phyloP scores from a whole-genome alignment of 345 rosid species.

The Mangifera indica region DNA sequence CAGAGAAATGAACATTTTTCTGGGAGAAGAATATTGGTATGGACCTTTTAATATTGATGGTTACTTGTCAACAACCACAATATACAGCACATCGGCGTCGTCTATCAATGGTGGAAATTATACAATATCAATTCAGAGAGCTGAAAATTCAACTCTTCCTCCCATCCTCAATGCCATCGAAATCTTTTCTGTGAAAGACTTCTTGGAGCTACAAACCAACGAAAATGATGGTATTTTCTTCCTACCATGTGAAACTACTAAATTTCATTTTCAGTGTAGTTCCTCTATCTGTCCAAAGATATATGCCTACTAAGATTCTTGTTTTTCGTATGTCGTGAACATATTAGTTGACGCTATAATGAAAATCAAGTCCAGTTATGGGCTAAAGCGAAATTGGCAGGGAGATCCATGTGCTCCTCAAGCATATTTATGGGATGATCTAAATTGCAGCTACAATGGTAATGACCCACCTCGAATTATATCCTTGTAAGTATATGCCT shows the following conservation, averaged over 20 bases:
- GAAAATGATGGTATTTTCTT: conserved; percentile 31
- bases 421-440: conserved; percentile 42
- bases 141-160: conserved; percentile 25
- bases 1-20: conserved; percentile 12
- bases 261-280: conserved; percentile 10
- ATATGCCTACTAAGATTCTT: too few relatives aligned
- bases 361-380: too few relatives aligned
- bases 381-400: conserved; percentile 50
- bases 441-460: conserved; percentile 37
- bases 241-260: conserved; percentile 28
- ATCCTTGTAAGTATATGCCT: conserved; percentile 42
- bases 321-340: too few relatives aligned
- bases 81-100: conserved; percentile 6
- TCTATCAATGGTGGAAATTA: neutral
- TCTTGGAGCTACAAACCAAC: conserved; percentile 22
- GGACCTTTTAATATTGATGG: conserved; percentile 11
- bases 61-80: conserved; percentile 13
- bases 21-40: neutral
- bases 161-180: conserved; percentile 39
- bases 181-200: conserved; percentile 20
- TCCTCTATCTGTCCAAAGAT: too few relatives aligned
- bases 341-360: too few relatives aligned
- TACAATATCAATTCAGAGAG: too few relatives aligned
- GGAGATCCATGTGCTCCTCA: conserved; percentile 63
- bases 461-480: conserved; percentile 32